phyloP scores from a whole-genome alignment of 805 yeast species.

The Ogataea philodendri region DNA sequence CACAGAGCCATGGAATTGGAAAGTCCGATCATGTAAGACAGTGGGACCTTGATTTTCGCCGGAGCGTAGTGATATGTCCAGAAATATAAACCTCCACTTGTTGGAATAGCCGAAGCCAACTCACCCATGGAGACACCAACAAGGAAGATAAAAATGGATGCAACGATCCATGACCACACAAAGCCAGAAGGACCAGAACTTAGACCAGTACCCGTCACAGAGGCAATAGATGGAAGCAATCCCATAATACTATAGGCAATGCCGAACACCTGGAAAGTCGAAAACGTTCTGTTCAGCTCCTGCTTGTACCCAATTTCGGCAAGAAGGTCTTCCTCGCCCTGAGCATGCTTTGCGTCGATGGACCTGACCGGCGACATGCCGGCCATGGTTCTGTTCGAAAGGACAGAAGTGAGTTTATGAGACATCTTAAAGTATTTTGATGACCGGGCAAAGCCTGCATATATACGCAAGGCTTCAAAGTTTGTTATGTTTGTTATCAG shows the following conservation, averaged over 20 bases:
- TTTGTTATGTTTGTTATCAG: neutral
- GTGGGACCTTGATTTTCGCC: conserved; percentile 44
- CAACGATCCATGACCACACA: conserved; percentile 72
- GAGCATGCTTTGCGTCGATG: conserved; percentile 30
- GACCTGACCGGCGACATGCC: conserved; percentile 28
- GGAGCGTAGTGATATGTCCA: conserved; percentile 72
- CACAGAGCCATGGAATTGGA: conserved; percentile 65
- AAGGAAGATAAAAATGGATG: conserved; percentile 52
- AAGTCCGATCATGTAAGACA: conserved; percentile 64
- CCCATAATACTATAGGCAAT: conserved; percentile 76
- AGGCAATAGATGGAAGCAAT: conserved; percentile 60
- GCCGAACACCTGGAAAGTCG: conserved; percentile 64
- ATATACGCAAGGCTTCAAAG: conserved; percentile 2
- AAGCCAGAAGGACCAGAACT: conserved; percentile 63
- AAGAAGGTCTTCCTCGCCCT: conserved; percentile 36
- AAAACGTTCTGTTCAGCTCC: conserved; percentile 59
- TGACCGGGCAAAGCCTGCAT: neutral
- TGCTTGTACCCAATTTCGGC: conserved; percentile 69
- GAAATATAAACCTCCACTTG: conserved; percentile 72
- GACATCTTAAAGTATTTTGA: neutral
- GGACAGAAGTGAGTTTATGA: conserved; percentile 3
- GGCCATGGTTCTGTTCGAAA: conserved; percentile 9
- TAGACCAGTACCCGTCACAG: conserved; percentile 51
- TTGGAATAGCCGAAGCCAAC: conserved; percentile 66
- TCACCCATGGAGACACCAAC: conserved; percentile 67